Percentiles rank a stretch among this genome's conserved stretches.
phyloP scores from a whole-genome alignment of 768 basidiomycete genomes.

The Gloeopeniophorella convolvens region DNA sequence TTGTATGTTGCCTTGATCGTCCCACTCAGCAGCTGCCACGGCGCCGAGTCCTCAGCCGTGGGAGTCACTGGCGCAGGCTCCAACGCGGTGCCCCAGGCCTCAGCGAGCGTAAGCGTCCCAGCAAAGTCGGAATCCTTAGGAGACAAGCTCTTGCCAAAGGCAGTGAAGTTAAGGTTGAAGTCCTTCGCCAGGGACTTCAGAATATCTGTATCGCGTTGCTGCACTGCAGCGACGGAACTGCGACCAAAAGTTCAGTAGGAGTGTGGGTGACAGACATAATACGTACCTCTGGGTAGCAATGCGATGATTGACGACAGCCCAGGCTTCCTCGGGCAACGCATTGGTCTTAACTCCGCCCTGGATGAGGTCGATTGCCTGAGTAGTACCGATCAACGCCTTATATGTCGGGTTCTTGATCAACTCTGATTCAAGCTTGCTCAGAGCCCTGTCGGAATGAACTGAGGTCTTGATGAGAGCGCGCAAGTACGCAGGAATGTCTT shows the following conservation, averaged over 20 bases:
- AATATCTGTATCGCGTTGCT: slow-evolving; percentile 26
- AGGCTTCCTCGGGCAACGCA: slow-evolving; percentile 36
- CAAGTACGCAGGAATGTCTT: slow-evolving; percentile 28
- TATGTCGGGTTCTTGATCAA: slow-evolving; percentile 23
- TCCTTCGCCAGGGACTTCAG: slow-evolving; percentile 25
- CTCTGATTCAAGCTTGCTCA: slow-evolving; percentile 27
- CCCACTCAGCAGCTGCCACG: slow-evolving; percentile 37
- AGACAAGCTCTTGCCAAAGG: slow-evolving; percentile 32
- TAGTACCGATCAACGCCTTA: slow-evolving; percentile 29
- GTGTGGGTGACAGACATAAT: slow-evolving; percentile 2
- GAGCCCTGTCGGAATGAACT: slow-evolving; percentile 22
- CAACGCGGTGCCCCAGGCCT: slow-evolving; percentile 31
- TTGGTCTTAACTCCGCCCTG: slow-evolving; percentile 37
- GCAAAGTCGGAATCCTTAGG: slow-evolving; percentile 12
- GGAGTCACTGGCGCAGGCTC: slow-evolving; percentile 41
- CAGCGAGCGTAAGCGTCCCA: slow-evolving; percentile 27
- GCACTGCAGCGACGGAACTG: slow-evolving; percentile 27
- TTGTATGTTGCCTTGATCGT: slow-evolving; percentile 36
- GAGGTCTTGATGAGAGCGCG: slow-evolving; percentile 25
- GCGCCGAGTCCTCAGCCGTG: slow-evolving; percentile 27
- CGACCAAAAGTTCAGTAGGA: slow-evolving; percentile 13
- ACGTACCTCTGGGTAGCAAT: slow-evolving; percentile 26
- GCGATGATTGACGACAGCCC: slow-evolving; percentile 25
- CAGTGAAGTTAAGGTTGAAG: slow-evolving; percentile 36
- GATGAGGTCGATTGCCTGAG: slow-evolving; percentile 42